Evolutionary conservation across 75 land plant species (phyloP).

Genomic region (Adiantum capillusveneris): DNA sequence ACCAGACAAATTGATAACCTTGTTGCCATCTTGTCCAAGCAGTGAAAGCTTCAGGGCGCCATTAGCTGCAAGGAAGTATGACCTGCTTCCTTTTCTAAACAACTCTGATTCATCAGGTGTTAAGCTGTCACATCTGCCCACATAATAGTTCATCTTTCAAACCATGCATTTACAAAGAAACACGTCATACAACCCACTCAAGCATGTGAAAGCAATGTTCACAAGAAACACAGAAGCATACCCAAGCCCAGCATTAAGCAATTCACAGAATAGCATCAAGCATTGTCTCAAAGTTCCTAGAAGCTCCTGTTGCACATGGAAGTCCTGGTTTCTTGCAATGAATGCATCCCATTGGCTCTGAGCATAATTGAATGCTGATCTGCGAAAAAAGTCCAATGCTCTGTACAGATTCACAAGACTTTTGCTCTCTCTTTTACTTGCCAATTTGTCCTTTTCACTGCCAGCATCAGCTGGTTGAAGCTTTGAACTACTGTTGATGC

Average conservation of each 20-base stretch:
- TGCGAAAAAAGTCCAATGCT: constrained; percentile 21
- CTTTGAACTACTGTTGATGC: neutral
- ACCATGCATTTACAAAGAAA: neutral
- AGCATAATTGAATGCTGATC: constrained; percentile 13
- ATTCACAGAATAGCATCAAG: neutral
- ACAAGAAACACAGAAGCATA: neutral
- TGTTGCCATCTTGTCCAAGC: neutral
- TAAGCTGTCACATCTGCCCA: constrained; percentile 2
- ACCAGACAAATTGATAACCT: neutral
- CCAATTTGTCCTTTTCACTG: too few relatives aligned
- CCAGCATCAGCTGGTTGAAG: too few relatives aligned
- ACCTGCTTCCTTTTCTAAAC: constrained; percentile 2
- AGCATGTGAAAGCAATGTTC: neutral
- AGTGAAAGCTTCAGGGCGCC: constrained; percentile 10
- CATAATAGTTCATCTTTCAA: neutral
- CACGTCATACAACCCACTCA: neutral
- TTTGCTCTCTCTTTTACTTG: neutral
- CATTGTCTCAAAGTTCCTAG: neutral
- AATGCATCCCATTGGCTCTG: constrained; percentile 21
- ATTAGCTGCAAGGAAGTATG: constrained; percentile 2
- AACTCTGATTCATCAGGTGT: neutral
- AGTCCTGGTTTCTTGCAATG: neutral
- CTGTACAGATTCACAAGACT: constrained; percentile 5
- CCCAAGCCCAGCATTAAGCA: neutral
- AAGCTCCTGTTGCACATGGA: neutral